A percentile compares a stretch with the other conserved stretches of the same genome.
phyloP scores from a whole-genome alignment of 2,329 filamentous ascomycete genomes.

The Neonectria ditissima region DNA sequence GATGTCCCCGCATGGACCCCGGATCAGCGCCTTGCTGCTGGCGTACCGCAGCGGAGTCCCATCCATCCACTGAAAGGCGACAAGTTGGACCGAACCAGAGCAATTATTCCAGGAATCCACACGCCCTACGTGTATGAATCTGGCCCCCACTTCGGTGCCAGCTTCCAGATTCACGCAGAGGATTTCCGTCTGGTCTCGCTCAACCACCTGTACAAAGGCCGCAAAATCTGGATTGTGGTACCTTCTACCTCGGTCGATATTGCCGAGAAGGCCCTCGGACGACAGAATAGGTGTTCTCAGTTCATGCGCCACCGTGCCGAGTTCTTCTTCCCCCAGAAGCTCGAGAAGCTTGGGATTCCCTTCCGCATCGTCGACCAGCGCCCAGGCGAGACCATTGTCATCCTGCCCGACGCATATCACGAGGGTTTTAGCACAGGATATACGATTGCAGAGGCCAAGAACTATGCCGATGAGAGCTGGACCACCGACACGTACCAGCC shows the following conservation, averaged over 20 bases:
- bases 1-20: conserved; percentile 55
- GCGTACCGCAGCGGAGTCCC: conserved; percentile 52
- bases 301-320: conserved; percentile 57
- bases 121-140: conserved; percentile 57
- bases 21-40: conserved; percentile 50
- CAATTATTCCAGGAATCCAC: conserved; percentile 55
- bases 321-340: conserved; percentile 55
- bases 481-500: conserved; percentile 51
- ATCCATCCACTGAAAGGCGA: conserved; percentile 54
- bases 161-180: conserved; percentile 56
- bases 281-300: conserved; percentile 51
- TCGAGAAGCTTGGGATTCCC: conserved; percentile 53
- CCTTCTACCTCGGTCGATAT: conserved; percentile 51
- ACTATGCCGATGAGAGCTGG: conserved; percentile 54
- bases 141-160: conserved; percentile 53
- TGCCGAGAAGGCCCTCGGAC: conserved; percentile 50
- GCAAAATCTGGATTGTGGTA: conserved; percentile 56
- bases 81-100: conserved; percentile 52
- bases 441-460: conserved; percentile 55
- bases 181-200: conserved; percentile 54
- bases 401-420: conserved; percentile 55
- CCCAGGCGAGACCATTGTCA: conserved; percentile 55
- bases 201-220: conserved; percentile 54
- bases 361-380: conserved; percentile 54
- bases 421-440: conserved; percentile 57